Base-by-base conservation (phyloP, 331 rosid genomes). In the Quercus tomentella region DNA sequence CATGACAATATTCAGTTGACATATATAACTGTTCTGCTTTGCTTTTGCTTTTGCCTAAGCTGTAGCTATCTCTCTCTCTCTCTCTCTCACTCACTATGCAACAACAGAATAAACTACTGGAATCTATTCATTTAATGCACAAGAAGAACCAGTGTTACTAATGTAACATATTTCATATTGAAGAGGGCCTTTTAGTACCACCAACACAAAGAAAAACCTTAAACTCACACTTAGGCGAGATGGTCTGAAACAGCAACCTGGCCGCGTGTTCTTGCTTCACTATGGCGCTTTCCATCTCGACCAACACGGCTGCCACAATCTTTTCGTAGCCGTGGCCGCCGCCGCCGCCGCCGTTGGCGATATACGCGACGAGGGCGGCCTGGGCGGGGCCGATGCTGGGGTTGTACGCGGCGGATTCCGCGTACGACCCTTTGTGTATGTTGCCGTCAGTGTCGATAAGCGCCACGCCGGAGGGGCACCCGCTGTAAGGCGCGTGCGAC, bases 381-480 rank as follows among this genome's bases (percentile, higher is more conserved):
- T 89, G 91, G 8, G 86, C 87, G 0, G 98, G 98, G 2, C 98
- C 97, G 73, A 94, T 25, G 76, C 98, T 94, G 2, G 98, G 98
- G 58, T 94, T 94, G 72, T 87, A 92, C 9, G 98, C 98, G 10
- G 97, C 98, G 0, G 98, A 94, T 77, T 94, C 98, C 83, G 82
- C 69, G 45, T 94, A 94, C 17, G 91, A 85, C 9, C 98, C 98
- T 75, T 73, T 85, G 66, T 63, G 91, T 0, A 94, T 56, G 21
- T 80, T 80, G 35, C 92, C 92, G 1, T 73, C 56, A 5, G 63
- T 25, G 75, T 94, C 98, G 79, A 88, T 4, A 0, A 94, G 63
- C 49, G 97, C 96, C 31, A 91, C 85, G 20, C 98, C 99, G 0
- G 97, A 91, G 0, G 98, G 99, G 22, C 90, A 93, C 20, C 62